Evolutionary conservation across 169 alveolate genomes (phyloP).

Genomic region (Cyclospora cayetanensis): DNA sequence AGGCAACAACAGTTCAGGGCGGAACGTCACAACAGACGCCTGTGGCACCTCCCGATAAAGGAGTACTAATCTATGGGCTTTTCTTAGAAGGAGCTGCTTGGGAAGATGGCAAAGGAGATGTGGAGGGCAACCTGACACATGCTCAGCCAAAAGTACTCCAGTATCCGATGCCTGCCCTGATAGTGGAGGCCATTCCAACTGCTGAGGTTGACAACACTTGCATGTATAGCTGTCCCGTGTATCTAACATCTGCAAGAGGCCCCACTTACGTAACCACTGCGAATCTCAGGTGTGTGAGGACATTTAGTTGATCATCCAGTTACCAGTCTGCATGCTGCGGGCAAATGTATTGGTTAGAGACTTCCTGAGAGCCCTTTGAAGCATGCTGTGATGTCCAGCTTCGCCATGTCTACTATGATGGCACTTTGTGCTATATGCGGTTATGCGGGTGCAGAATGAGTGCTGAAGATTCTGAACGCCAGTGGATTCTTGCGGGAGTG

Average conservation of each 20-base stretch:
- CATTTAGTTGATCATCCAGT: too few species aligned
- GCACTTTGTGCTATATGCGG: conserved; percentile 81
- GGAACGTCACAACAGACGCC: conserved; percentile 29
- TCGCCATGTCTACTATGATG: not conserved
- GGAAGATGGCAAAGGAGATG: conserved; percentile 92
- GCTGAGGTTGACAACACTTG: conserved; percentile 85
- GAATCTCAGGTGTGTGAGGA: conserved; percentile 63
- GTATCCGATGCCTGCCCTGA: conserved; percentile 92
- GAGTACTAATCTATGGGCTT: conserved; percentile 89
- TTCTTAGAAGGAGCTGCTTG: conserved; percentile 95
- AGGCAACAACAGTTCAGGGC: conserved; percentile 1
- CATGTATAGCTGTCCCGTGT: conserved; percentile 93
- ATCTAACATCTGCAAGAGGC: conserved; percentile 92
- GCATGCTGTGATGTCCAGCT: not conserved
- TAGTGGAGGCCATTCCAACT: conserved; percentile 86
- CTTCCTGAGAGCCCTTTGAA: not conserved
- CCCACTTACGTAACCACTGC: conserved; percentile 86
- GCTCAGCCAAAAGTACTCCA: conserved; percentile 89
- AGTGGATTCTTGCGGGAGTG: conserved; percentile 96
- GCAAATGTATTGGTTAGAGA: not conserved
- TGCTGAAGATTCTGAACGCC: conserved; percentile 77
- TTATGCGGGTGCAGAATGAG: conserved; percentile 80
- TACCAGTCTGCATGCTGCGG: not conserved
- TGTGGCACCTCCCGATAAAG: conserved; percentile 85
- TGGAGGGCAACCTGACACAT: conserved; percentile 92